These are phyloP conservation scores for Cladorrhinum sp. DNA, from an alignment of 2,329 filamentous ascomycete species.

Conservation along the genomic window DNA sequence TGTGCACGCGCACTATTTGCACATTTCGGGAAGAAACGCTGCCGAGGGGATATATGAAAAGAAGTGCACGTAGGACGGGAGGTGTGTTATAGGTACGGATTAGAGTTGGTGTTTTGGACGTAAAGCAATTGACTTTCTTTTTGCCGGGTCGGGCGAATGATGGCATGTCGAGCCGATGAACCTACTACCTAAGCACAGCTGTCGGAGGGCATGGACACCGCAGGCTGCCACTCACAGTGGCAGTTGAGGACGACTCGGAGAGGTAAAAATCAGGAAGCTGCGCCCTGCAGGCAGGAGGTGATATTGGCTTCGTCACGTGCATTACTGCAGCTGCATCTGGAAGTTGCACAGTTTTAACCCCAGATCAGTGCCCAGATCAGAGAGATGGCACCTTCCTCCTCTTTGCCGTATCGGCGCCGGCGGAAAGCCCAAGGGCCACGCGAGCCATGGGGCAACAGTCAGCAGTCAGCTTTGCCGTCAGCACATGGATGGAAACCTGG, in stretches of 20 bases:
- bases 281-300: slow-evolving; percentile 6
- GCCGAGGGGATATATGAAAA: background rate
- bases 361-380: background rate
- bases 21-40: background rate
- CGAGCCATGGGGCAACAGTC: background rate
- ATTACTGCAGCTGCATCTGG: slow-evolving; percentile 15
- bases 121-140: background rate
- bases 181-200: no score
- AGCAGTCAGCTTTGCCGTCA: background rate
- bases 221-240: no score
- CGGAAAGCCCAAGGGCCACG: background rate
- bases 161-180: background rate
- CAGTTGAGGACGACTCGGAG: background rate
- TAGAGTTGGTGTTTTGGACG: background rate
- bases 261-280: background rate
- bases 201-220: no score
- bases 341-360: slow-evolving; percentile 13
- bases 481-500: no score
- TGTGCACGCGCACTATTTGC: background rate
- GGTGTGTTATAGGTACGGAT: no score
- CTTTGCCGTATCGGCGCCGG: background rate
- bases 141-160: background rate
- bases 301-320: slow-evolving; percentile 21
- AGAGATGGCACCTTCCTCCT: background rate
- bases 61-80: background rate